phyloP scores from a whole-genome alignment of 768 basidiomycete species.

The Naganishia kalamii region DNA sequence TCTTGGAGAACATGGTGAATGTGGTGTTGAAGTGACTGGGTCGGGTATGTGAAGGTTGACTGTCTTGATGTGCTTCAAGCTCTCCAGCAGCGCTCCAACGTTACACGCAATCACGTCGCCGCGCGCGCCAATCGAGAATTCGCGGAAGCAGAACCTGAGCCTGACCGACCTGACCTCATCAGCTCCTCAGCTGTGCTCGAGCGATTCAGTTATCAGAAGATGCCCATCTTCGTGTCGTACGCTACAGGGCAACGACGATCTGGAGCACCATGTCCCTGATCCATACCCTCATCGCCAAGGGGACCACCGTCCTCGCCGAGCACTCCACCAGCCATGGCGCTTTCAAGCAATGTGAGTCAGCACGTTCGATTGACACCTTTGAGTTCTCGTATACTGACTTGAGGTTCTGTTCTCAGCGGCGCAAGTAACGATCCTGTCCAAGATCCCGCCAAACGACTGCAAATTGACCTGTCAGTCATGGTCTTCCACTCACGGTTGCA shows the following conservation, averaged over 20 bases:
- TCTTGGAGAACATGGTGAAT: slow-evolving; percentile 7
- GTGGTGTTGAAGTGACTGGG: not conserved
- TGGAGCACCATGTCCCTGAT: slow-evolving; percentile 52
- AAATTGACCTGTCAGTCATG: slow-evolving; percentile 48
- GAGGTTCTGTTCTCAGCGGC: slow-evolving; percentile 30
- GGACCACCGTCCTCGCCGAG: slow-evolving; percentile 75
- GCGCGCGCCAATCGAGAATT: not conserved
- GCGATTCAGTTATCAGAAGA: too few relatives aligned
- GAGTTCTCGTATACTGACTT: not conserved
- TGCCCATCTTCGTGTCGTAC: too few relatives aligned
- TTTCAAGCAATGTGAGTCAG: slow-evolving; percentile 71
- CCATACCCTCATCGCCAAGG: slow-evolving; percentile 75
- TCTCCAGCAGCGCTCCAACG: not conserved
- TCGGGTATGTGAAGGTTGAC: not conserved
- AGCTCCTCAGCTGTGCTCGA: not conserved
- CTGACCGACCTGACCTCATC: too few relatives aligned
- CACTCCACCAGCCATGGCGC: slow-evolving; percentile 72
- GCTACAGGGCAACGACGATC: too few relatives aligned
- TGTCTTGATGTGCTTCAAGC: not conserved
- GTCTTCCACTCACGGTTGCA: too few relatives aligned
- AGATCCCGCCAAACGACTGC: slow-evolving; percentile 86
- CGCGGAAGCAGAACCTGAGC: not conserved
- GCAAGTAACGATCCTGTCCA: slow-evolving; percentile 68
- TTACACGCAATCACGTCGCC: not conserved
- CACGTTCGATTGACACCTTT: not conserved